Evolutionary conservation across 352 stramenopile species (phyloP).

Genomic region (Peronospora farinosa): DNA sequence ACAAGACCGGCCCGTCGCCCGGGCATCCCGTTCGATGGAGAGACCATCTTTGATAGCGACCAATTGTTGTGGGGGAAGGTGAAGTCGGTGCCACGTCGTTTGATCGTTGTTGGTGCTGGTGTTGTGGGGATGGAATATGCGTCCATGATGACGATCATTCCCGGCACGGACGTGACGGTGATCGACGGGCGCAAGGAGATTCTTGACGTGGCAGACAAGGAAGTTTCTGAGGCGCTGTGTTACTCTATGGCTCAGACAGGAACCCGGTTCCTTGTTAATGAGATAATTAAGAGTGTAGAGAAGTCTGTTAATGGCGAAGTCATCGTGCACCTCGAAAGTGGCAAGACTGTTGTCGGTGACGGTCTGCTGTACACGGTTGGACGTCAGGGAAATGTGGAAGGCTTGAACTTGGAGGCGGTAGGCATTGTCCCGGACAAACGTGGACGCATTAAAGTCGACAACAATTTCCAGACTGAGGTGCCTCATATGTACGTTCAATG

Average conservation of each 20-base stretch:
- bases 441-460: constrained; percentile 78
- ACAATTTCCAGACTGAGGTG: constrained; percentile 84
- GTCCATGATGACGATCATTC: constrained; percentile 89
- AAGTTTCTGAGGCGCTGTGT: constrained; percentile 79
- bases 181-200: constrained; percentile 85
- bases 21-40: constrained; percentile 84
- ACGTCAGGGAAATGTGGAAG: constrained; percentile 84
- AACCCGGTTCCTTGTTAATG: constrained; percentile 77
- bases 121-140: constrained; percentile 91
- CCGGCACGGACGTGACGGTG: constrained; percentile 84
- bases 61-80: constrained; percentile 80
- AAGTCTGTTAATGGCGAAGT: constrained; percentile 60
- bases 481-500: constrained; percentile 70
- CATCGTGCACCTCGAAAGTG: constrained; percentile 74
- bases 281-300: constrained; percentile 74
- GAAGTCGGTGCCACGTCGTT: constrained; percentile 59
- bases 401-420: constrained; percentile 72
- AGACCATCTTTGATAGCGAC: constrained; percentile 83
- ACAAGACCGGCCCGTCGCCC: constrained; percentile 70
- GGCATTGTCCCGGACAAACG: constrained; percentile 76
- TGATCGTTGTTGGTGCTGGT: constrained; percentile 79
- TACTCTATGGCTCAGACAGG: constrained; percentile 87
- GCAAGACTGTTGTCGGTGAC: constrained; percentile 81
- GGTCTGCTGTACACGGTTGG: constrained; percentile 84
- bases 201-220: constrained; percentile 84